Conservation (phyloP, 129 eudicot genomes). For the Gnaphalium uliginosum region DNA sequence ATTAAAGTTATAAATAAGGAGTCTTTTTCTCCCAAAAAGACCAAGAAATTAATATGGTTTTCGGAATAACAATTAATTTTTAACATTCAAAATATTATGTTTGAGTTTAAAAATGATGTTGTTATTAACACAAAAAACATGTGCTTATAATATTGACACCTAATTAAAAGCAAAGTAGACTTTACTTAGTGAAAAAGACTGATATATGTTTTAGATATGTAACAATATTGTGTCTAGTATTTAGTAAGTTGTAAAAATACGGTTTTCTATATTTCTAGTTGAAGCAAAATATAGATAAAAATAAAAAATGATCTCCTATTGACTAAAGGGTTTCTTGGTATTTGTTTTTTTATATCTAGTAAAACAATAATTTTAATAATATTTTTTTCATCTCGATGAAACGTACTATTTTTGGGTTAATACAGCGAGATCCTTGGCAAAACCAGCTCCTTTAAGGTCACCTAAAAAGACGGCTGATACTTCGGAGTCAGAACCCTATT, state of each 20-base stretch:
- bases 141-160: too few relatives aligned
- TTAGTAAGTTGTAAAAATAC: too few relatives aligned
- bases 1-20: slow-evolving; percentile 32
- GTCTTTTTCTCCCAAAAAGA: slow-evolving; percentile 44
- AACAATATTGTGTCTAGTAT: too few relatives aligned
- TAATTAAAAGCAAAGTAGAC: too few relatives aligned
- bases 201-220: too few relatives aligned
- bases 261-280: too few relatives aligned
- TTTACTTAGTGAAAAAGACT: too few relatives aligned
- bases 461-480: slow-evolving; percentile 91
- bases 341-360: not conserved
- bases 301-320: too few relatives aligned
- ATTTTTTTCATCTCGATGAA: slow-evolving; percentile 22
- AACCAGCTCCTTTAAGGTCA: slow-evolving; percentile 62
- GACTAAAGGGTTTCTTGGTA: too few relatives aligned
- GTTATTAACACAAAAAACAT: too few relatives aligned
- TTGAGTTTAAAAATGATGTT: too few relatives aligned
- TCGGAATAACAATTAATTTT: not conserved
- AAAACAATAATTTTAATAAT: not conserved
- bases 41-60: slow-evolving; percentile 30
- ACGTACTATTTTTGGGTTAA: slow-evolving; percentile 30
- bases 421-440: slow-evolving; percentile 38
- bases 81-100: not conserved
- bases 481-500: slow-evolving; percentile 74
- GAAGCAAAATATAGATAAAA: too few relatives aligned